These are phyloP conservation scores for Saxophila tyrrhenica DNA, from an alignment of 495 filamentous ascomycete genomes.

Conservation along the genomic window DNA sequence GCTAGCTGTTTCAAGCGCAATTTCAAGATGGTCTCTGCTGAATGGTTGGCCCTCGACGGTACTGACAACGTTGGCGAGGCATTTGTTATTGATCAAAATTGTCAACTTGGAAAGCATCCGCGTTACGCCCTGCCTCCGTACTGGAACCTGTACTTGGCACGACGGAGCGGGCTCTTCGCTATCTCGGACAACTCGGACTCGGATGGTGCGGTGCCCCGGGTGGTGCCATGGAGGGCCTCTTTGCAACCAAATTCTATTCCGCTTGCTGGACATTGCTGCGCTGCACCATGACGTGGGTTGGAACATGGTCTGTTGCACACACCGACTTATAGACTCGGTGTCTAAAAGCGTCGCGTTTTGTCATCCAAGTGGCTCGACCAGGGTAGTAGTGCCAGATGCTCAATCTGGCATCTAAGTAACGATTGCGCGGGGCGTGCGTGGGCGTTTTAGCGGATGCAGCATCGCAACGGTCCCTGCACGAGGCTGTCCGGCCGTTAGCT, in stretches of 20 bases:
- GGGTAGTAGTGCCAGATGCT: background rate
- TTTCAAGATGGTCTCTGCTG: background rate
- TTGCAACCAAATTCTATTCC: background rate
- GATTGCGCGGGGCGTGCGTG: background rate
- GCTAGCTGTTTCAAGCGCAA: background rate
- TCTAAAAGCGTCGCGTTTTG: background rate
- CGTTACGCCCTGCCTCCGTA: too few species aligned
- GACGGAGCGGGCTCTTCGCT: too few species aligned
- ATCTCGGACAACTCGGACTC: too few species aligned
- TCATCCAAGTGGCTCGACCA: background rate
- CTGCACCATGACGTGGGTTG: background rate
- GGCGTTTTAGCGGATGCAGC: background rate
- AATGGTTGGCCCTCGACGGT: background rate
- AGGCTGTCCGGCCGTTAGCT: slow-evolving; percentile 1
- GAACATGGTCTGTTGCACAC: background rate
- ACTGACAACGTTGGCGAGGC: background rate
- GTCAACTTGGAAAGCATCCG: too few species aligned
- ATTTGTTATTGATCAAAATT: background rate
- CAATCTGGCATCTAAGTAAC: background rate
- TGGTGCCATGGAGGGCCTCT: background rate
- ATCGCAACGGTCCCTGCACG: background rate
- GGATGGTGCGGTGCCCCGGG: background rate
- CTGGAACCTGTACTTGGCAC: too few species aligned
- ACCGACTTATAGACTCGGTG: background rate
- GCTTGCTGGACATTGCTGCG: background rate